Conservation (phyloP, 2,329 filamentous ascomycete species). For the Aspergillus persii region DNA sequence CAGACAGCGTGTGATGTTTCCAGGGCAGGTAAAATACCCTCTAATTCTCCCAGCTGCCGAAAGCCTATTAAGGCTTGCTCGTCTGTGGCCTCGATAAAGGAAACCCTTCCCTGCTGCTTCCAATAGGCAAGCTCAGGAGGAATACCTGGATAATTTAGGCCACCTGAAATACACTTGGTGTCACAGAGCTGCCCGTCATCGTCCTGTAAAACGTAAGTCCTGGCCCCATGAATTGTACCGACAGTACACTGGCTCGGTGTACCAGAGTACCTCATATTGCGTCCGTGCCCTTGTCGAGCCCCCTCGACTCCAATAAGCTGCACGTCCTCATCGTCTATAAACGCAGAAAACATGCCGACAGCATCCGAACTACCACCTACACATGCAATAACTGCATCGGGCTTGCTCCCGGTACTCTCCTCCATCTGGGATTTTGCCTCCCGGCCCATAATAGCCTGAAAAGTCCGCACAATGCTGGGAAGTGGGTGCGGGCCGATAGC, state of each 20-base stretch:
- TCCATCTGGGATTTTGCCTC: slow-evolving; percentile 89
- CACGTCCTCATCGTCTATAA: slow-evolving; percentile 72
- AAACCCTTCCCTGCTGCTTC: not conserved
- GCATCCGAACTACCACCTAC: slow-evolving; percentile 93
- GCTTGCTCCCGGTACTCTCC: slow-evolving; percentile 31
- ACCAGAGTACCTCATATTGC: slow-evolving; percentile 77
- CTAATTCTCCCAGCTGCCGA: not conserved
- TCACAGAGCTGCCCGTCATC: not conserved
- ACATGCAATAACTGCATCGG: slow-evolving; percentile 93
- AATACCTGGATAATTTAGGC: not conserved
- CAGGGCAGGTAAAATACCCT: too few species aligned
- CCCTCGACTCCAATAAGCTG: slow-evolving; percentile 91
- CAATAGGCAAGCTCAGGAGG: not conserved
- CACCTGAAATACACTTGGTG: not conserved
- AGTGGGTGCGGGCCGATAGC: slow-evolving; percentile 76
- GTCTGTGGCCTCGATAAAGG: not conserved
- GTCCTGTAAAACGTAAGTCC: not conserved
- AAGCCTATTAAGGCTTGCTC: not conserved
- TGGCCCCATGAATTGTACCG: slow-evolving; percentile 47
- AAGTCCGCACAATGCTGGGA: slow-evolving; percentile 96
- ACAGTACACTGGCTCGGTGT: slow-evolving; percentile 79
- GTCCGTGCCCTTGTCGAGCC: slow-evolving; percentile 83
- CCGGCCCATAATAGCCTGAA: slow-evolving; percentile 39
- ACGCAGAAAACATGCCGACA: slow-evolving; percentile 95
- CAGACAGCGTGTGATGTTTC: too few species aligned